Evolutionary conservation across 495 filamentous ascomycete genomes (phyloP).

Genomic region (Barbatosphaeria neglecta): DNA sequence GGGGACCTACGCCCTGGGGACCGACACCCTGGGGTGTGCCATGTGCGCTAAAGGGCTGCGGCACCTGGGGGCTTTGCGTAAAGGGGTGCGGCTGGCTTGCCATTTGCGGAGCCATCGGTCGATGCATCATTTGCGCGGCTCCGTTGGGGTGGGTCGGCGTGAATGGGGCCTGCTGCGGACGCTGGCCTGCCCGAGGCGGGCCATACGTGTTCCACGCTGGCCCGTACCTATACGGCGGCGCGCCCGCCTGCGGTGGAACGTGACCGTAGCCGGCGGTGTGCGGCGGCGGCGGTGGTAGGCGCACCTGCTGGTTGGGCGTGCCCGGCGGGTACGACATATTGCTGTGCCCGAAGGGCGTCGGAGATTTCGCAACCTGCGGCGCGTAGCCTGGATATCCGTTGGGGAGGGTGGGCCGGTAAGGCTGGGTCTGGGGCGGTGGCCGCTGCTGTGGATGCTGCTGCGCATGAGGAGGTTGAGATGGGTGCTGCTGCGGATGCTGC

Average conservation of each 20-base stretch:
- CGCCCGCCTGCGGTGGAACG: constrained; percentile 14
- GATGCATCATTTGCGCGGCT: constrained; percentile 11
- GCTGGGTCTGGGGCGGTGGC: background rate
- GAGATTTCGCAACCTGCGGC: constrained; percentile 22
- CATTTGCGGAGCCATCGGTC: constrained; percentile 22
- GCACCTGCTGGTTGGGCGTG: constrained; percentile 11
- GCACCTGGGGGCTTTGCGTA: constrained; percentile 16
- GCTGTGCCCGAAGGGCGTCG: constrained; percentile 25
- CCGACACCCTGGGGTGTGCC: constrained; percentile 7
- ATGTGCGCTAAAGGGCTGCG: constrained; percentile 13
- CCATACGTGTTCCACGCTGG: constrained; percentile 13
- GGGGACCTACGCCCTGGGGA: no score
- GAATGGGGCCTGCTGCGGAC: constrained; percentile 12
- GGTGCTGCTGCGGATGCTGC: background rate
- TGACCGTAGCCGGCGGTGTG: constrained; percentile 13
- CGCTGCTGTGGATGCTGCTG: constrained; percentile 7
- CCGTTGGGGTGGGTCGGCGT: constrained; percentile 22
- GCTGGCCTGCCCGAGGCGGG: no score
- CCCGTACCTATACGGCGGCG: constrained; percentile 17
- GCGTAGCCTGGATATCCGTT: constrained; percentile 16
- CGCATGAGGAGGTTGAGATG: constrained; percentile 19
- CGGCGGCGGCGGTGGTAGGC: constrained; percentile 1
- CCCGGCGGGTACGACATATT: constrained; percentile 17
- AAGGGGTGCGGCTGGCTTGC: constrained; percentile 13
- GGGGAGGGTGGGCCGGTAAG: constrained; percentile 21